Base-by-base conservation (phyloP, 495 filamentous ascomycete species). In the Xylaria castorea region DNA sequence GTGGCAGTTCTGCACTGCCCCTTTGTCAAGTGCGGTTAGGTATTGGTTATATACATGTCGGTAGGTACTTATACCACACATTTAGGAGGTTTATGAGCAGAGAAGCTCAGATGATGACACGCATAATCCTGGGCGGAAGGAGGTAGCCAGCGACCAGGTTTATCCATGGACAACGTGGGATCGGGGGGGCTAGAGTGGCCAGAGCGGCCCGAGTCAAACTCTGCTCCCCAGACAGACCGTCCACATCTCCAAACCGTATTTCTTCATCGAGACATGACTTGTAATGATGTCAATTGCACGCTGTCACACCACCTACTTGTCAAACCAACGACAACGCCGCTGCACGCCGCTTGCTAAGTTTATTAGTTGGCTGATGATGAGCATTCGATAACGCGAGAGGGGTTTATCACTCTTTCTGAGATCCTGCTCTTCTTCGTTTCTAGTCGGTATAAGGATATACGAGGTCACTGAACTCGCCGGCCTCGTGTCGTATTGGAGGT, bases 241-340 rank as follows among this genome's bases (percentile, higher is more conserved):
- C 32, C 14, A 38, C 57, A 38, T n/a, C 18, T 25, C 14, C 3
- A 25, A 63, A 44, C 38, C 11, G 36, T 11, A 30, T 22, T 46
- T 11, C 46, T 44, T 20, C 38, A 11, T 66, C 25, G 20, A 34
- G 18, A 18, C 34, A 68, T 68, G 66, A 68, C 48, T 68, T 40
- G 42, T 40, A 6, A 42, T 68, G 66, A 68, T 68, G 66, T 68
- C 48, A 68, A 44, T 46, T 9, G 20, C 44, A 25, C 44, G 30
- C 30, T 22, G 61, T 30, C 58, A 27, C 22, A 44, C 34, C 2
- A 14, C 36, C 25, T 25, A 42, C 36, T 38, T 25, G 25, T 63
- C 36, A 36, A 60, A 36, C 36, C 30, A 60, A 60, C 32, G 14
- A 20, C 20, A 60, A 16, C 16, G 32, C 27, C 16, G 27, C 27